Evolutionary conservation across 2,329 filamentous ascomycete genomes (phyloP), one percentile per base, ranked within the genome.

Genomic region (Alternaria sp.): DNA sequence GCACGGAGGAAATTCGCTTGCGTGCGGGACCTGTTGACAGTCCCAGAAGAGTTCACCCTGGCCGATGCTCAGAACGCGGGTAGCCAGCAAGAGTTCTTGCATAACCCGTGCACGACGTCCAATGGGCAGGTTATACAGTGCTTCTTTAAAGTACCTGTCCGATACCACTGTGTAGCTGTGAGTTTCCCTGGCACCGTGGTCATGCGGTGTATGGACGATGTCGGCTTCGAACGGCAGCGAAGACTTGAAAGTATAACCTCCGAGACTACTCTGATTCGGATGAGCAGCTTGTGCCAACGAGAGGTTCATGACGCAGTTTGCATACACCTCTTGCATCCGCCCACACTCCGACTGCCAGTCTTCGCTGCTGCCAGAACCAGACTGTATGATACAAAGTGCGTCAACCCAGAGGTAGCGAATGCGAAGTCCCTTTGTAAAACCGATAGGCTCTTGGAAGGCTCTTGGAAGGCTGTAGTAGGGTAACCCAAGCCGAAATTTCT

Each of bases 361-460:
- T 3, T 48, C 21, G 5, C 29, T 26, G 7, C 44, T 48, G 1
- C 44, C 44, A 1, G 4, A 2, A 3, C 44, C 44, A 36, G 44
- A 34, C 44, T 57, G 54, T 21, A 57, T 53, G n/a, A 57, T 57
- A 9, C 54, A 57, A 8, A 57, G 49, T 7, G 48, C 51, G 13
- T 56, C 54, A 5, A 56, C 39, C 54, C 54, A 56, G 26, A 56
- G 3, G 10, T 56, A 53, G 6, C 28, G 54, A 5, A 56, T 14
- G 1, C 41, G 40, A 2, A 56, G 48, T n/a, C 29, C 17, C 11
- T 34, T 10, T 8, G 31, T 34, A 4, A 53, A 26, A 4, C 29
- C 10, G 11, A 56, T 17, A 2, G 54, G 48, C 14, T 56, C 54
- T 24, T 51, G 54, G 4, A 56, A 56, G 6, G 29, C 44, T 5